These are phyloP conservation scores for Aspergillus amoenus DNA, from an alignment of 2,329 filamentous ascomycete species.

Conservation along the genomic window DNA sequence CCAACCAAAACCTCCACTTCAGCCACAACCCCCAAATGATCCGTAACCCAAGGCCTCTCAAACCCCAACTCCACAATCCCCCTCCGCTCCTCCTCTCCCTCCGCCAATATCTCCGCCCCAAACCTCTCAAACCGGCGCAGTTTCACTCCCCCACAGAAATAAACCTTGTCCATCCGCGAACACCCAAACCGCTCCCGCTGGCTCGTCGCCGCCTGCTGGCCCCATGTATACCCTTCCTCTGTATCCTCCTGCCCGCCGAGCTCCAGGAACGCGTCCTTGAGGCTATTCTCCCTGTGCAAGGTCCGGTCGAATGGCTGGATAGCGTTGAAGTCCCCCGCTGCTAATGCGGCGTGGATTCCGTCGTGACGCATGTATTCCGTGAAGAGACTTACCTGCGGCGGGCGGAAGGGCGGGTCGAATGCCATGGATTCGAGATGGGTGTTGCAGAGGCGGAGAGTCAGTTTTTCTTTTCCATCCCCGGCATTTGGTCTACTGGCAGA, in stretches of 20 bases:
- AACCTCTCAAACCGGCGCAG: constrained; percentile 4
- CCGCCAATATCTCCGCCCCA: constrained; percentile 3
- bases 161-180: constrained; percentile 15
- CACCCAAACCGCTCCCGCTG: constrained; percentile 5
- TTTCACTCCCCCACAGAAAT: constrained; percentile 1
- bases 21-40: constrained; percentile 12
- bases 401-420: background rate
- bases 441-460: constrained; percentile 3
- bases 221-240: constrained; percentile 12
- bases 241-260: constrained; percentile 6
- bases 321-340: constrained; percentile 10
- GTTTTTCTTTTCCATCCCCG: background rate
- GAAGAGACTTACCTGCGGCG: constrained; percentile 6
- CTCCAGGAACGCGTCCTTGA: constrained; percentile 12
- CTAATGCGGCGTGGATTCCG: background rate
- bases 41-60: constrained; percentile 13
- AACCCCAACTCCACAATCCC: constrained; percentile 4
- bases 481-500: no score
- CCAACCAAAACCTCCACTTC: no score
- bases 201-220: constrained; percentile 8
- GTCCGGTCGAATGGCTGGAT: constrained; percentile 11
- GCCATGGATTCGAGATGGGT: constrained; percentile 12
- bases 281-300: constrained; percentile 1
- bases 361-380: background rate
- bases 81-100: background rate